These are phyloP conservation scores for Fraxinus xanthoxyloides DNA, from an alignment of 305 asterid species.

Conservation along the genomic window DNA sequence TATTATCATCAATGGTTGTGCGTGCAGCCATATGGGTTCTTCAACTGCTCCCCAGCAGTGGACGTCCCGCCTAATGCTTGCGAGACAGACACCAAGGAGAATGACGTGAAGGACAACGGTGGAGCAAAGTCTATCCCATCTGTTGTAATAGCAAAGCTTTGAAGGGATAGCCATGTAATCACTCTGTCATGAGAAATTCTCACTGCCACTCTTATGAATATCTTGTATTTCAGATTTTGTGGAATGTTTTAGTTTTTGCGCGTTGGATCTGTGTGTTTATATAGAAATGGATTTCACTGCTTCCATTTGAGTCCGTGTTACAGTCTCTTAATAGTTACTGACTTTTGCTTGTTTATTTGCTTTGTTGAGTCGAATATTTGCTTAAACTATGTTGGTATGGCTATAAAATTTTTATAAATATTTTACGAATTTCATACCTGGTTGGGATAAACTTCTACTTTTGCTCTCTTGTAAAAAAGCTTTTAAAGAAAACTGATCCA, in stretches of 20 bases:
- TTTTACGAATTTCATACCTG: neutral
- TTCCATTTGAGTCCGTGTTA: neutral
- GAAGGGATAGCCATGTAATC: constrained; percentile 21
- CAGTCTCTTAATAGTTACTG: neutral
- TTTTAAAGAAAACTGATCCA: neutral
- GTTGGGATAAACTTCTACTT: neutral
- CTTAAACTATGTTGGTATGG: neutral
- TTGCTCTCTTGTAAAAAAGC: neutral
- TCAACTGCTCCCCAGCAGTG: constrained; percentile 92
- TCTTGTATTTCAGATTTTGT: neutral
- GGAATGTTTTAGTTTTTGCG: neutral
- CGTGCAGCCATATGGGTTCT: constrained; percentile 96
- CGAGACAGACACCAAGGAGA: constrained; percentile 65
- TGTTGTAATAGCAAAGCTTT: constrained; percentile 65
- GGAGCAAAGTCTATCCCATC: constrained; percentile 48
- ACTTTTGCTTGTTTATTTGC: constrained; percentile 6
- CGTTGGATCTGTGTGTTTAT: neutral
- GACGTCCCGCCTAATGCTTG: constrained; percentile 80
- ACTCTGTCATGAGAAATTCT: neutral
- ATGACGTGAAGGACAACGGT: constrained; percentile 56
- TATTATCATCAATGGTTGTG: constrained; percentile 3
- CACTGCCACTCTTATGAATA: neutral
- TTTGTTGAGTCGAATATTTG: neutral
- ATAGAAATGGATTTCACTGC: neutral
- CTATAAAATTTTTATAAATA: too few species aligned